Conservation (phyloP, 352 stramenopile genomes). For the Pilasporangium apinafurcum region DNA sequence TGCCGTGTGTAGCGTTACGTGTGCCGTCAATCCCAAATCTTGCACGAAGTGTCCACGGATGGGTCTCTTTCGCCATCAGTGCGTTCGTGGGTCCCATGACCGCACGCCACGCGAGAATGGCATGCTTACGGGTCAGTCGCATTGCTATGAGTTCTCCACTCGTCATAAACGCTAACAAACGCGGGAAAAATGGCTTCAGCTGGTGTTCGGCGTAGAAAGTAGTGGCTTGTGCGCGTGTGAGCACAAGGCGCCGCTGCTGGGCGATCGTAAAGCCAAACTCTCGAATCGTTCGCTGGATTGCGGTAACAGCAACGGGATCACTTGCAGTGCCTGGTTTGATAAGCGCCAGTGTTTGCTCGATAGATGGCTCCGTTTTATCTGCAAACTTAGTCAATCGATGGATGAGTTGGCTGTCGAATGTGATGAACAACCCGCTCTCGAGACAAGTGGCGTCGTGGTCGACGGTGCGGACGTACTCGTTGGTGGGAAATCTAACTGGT, state of each 20-base stretch:
- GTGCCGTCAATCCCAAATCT: conserved; percentile 78
- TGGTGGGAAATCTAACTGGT: conserved; percentile 2
- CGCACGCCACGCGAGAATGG: conserved; percentile 56
- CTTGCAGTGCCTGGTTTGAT: conserved; percentile 57
- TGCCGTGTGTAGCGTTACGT: conserved; percentile 79
- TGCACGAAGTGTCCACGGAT: conserved; percentile 55
- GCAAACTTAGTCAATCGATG: conserved; percentile 7
- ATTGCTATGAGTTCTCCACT: conserved; percentile 55
- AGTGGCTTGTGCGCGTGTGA: conserved; percentile 37
- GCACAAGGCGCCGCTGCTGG: conserved; percentile 18
- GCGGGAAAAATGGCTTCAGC: conserved; percentile 54
- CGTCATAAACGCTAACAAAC: conserved; percentile 61
- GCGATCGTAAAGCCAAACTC: conserved; percentile 49
- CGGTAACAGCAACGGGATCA: conserved; percentile 11
- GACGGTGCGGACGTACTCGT: conserved; percentile 13
- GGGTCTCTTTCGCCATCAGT: conserved; percentile 25
- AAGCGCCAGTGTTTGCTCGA: conserved; percentile 43
- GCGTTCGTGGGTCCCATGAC: conserved; percentile 82
- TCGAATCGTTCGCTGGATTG: conserved; percentile 30
- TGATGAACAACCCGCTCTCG: conserved; percentile 36
- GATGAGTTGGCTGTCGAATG: conserved; percentile 8
- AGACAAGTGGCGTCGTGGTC: conserved; percentile 26
- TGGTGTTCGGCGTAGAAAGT: conserved; percentile 61
- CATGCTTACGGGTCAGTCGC: conserved; percentile 29
- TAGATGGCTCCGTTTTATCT: too few species aligned